A percentile compares a stretch with the other conserved stretches of the same genome.
phyloP scores from a whole-genome alignment of 2,329 filamentous ascomycete species.

The Apiospora aurea region DNA sequence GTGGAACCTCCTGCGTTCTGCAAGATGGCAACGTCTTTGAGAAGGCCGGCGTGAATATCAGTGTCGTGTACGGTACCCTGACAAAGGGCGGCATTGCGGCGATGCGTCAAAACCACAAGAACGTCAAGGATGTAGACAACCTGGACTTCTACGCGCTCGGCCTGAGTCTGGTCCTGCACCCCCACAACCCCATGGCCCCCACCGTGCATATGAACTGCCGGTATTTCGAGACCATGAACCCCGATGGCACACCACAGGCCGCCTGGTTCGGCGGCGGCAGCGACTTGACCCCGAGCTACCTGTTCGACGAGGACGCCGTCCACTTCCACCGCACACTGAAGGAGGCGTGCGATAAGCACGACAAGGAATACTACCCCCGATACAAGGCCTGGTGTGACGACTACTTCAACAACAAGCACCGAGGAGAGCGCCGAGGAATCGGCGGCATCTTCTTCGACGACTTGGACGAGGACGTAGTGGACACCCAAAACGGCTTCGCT shows the following conservation, averaged over 20 bases:
- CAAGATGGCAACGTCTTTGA: conserved; percentile 98
- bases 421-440: conserved; percentile 83
- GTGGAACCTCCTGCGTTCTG: conserved; percentile 91
- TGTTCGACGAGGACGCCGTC: conserved; percentile 96
- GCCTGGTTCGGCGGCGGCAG: conserved; percentile 99
- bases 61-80: conserved; percentile 90
- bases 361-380: conserved; percentile 87
- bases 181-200: conserved; percentile 93
- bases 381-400: conserved; percentile 99
- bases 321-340: conserved; percentile 97
- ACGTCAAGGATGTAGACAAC: conserved; percentile 73
- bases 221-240: conserved; percentile 95
- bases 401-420: conserved; percentile 95
- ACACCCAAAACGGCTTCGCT: conserved; percentile 87
- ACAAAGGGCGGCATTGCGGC: conserved; percentile 87
- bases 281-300: conserved; percentile 89
- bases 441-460: conserved; percentile 99
- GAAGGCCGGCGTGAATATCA: conserved; percentile 95
- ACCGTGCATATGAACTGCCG: conserved; percentile 98
- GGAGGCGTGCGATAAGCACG: conserved; percentile 90
- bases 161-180: conserved; percentile 91
- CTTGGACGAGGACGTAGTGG: conserved; percentile 84
- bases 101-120: conserved; percentile 96
- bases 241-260: conserved; percentile 79
- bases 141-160: conserved; percentile 96